Evolutionary conservation across 768 basidiomycete species (phyloP), one percentile per base, ranked within the genome.

Genomic region (Tylopilus balloui): DNA sequence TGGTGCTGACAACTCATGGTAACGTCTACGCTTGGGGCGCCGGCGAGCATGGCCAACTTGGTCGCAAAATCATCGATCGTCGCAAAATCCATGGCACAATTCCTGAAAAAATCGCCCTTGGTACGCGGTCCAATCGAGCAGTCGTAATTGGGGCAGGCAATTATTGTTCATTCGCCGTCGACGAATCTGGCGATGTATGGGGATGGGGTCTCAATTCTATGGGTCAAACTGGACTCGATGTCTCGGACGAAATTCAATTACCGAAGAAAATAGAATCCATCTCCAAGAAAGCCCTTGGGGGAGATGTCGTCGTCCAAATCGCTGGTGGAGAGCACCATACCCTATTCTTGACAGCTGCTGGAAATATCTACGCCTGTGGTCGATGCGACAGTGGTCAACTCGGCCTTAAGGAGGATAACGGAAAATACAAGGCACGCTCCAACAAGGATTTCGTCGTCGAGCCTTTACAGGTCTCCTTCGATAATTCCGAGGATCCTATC

Each of bases 131-230:
- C 23, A 79, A 84, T 48, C 78, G 82, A 50, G 81, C 83, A 38
- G 82, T 84, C 12, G 71, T 70, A 35, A 72, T 97, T 52, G 92
- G 92, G 4, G 79, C 92, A 0, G 94, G 95, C 7, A 77, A 78
- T 44, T 89, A 83, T 68, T 87, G 90, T 60, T 94, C 92, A 0
- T 97, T 96, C 60, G 94, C 93, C 3, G 82, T 97, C 48, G 86
- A 92, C 64, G 79, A 86, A 45, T 71, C 75, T 6, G 93, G 92
- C 24, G 80, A 78, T 42, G 87, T 95, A 9, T 97, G 86, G 84
- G 92, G 82, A 12, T 97, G 95, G 95, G 95, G 95, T n/a, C 73
- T 93, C 51, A 96, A 98, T 67, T 89, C 74, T 68, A 88, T 78
- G 84, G 93, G 86, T 24, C 88, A 91, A 67, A 81, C 80, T 1